phyloP scores from a whole-genome alignment of 2,329 filamentous ascomycete species.

The Mycosphaerelloides madeirae region DNA sequence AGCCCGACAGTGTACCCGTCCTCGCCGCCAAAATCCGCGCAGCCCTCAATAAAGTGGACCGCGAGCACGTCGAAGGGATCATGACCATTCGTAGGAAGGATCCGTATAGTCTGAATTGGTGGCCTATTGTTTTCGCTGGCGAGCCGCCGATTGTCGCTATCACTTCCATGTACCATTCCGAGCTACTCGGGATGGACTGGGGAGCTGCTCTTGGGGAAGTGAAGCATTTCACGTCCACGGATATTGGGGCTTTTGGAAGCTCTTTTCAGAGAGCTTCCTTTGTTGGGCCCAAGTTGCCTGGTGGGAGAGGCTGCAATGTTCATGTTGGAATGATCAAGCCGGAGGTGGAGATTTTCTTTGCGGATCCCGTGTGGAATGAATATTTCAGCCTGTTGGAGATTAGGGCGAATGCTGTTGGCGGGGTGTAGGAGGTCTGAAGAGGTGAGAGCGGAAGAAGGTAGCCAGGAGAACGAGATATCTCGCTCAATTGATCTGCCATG shows the following conservation, averaged over 20 bases:
- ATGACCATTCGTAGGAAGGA: conserved; percentile 10
- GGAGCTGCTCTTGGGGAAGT: conserved; percentile 11
- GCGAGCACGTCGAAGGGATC: conserved; percentile 13
- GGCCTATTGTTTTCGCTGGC: conserved; percentile 12
- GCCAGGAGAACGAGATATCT: too few species aligned
- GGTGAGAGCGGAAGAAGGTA: too few species aligned
- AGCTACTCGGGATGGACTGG: conserved; percentile 12
- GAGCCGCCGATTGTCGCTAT: conserved; percentile 14
- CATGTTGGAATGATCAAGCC: conserved; percentile 13
- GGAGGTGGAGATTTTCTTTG: conserved; percentile 14
- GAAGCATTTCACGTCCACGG: conserved; percentile 18
- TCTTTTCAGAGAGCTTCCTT: conserved; percentile 17
- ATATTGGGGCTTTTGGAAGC: conserved; percentile 16
- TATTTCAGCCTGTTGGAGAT: conserved; percentile 14
- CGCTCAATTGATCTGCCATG: too few species aligned
- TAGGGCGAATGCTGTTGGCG: not conserved
- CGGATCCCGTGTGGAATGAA: conserved; percentile 12
- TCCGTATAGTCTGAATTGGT: conserved; percentile 16
- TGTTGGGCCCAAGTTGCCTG: conserved; percentile 16
- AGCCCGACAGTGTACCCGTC: conserved; percentile 12
- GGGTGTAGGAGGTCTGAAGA: too few species aligned
- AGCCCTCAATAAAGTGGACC: conserved; percentile 11
- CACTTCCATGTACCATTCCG: conserved; percentile 19
- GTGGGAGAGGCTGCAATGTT: conserved; percentile 15
- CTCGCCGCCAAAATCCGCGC: conserved; percentile 16